Base-by-base conservation (phyloP, 179 eudicot species). In the Beta corolliflora region DNA sequence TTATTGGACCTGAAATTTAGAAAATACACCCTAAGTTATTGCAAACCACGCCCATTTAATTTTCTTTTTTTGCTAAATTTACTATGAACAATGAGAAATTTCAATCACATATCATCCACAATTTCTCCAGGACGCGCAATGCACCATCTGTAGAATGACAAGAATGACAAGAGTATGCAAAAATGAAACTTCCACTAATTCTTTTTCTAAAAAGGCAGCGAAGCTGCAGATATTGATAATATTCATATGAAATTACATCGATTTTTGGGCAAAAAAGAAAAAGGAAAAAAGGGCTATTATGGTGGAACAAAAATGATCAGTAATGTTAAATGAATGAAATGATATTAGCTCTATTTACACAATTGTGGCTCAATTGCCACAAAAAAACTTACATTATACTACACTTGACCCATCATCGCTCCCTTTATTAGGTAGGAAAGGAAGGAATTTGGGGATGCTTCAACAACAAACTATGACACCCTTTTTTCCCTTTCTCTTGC, bases 311-410 rank as follows among this genome's bases (percentile, higher is more conserved):
- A 66, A 69, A 45, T 36, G 75, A 63, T 52, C 73, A 73, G 60
- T 73, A 45, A 75, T 36, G 71, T 54, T 69, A 78, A 36, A 87
- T 67, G 83, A 83, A 87, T 81, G 77, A 86, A 86, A 86, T 77
- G 83, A 79, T 50, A 75, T 68, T 68, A 81, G 77, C 76, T 80
- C 73, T 87, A 79, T 87, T 85, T 81, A 83, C 88, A 85, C 78
- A 80, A 79, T n/a, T 44, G 53, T 46, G 85, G 83, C 81, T 45
- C 46, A 81, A 73, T 77, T 71, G 85, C 83, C 83, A 75, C 77
- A 58, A 80, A 36, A 36, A 36, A 81, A n/a, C 71, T 50, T 77
- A 74, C 82, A 77, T 81, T 81, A 69, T 61, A 70, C 65, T 73
- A 72, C 78, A 71, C 67, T 68, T 72, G 59, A 67, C 19, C 60